Conservation (phyloP, 163 green algal genomes). For the Coccomyxa subellipsoidea region DNA sequence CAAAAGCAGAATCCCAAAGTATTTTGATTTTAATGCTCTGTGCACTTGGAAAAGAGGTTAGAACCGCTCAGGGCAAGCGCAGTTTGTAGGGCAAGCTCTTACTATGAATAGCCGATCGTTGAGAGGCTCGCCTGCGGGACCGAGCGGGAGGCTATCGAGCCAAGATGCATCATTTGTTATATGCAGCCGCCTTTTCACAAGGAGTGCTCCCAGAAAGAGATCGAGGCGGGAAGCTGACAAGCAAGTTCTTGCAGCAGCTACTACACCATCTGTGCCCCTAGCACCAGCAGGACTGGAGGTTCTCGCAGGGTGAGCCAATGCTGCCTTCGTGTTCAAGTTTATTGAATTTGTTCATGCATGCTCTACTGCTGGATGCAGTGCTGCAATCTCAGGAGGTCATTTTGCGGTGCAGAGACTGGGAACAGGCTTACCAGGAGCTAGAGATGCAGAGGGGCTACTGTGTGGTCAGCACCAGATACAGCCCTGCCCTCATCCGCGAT, state of each 20-base stretch:
- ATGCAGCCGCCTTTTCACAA: background rate
- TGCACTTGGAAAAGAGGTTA: background rate
- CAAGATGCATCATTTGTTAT: background rate
- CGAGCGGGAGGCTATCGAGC: background rate
- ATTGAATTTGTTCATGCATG: background rate
- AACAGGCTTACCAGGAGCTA: constrained; percentile 48
- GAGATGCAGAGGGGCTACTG: constrained; percentile 58
- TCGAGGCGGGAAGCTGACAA: background rate
- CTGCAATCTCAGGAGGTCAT: background rate
- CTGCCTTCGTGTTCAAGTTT: no score
- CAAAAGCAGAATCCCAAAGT: no score
- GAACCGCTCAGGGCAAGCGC: background rate
- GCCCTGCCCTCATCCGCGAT: constrained; percentile 42
- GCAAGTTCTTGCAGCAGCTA: background rate
- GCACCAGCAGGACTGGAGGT: background rate
- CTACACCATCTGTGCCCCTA: background rate
- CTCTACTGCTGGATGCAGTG: background rate
- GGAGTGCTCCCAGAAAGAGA: background rate
- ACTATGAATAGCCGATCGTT: background rate
- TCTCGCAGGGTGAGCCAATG: background rate
- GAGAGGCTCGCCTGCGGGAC: background rate
- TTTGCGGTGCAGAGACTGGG: constrained; percentile 11
- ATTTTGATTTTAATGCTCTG: background rate
- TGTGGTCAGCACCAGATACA: constrained; percentile 44
- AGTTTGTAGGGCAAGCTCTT: background rate